Percentiles rank a stretch among this genome's conserved stretches.
phyloP scores from a whole-genome alignment of 2,329 filamentous ascomycete genomes.

The Penicillium sp. region DNA sequence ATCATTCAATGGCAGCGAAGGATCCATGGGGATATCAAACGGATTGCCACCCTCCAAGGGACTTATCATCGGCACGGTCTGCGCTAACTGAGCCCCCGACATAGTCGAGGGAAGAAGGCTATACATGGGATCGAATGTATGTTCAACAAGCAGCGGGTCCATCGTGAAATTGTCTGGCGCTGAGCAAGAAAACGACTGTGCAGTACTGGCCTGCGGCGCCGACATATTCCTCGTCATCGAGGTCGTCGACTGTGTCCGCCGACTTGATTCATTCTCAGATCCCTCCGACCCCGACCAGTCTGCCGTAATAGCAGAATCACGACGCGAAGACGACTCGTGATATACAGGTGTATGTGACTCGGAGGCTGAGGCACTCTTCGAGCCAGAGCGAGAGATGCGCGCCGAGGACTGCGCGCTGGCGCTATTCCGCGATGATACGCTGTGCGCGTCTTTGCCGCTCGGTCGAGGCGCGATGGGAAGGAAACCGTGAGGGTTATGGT shows the following conservation, averaged over 20 bases:
- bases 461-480: slow-evolving; percentile 29
- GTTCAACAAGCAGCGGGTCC: slow-evolving; percentile 13
- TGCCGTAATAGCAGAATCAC: slow-evolving; percentile 9
- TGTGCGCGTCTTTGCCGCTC: not conserved
- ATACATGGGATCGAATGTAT: slow-evolving; percentile 24
- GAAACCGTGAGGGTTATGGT: slow-evolving; percentile 25
- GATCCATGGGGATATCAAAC: slow-evolving; percentile 28
- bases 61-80: slow-evolving; percentile 19
- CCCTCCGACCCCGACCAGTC: slow-evolving; percentile 26
- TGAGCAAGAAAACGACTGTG: slow-evolving; percentile 9
- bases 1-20: slow-evolving; percentile 18
- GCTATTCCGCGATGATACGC: not conserved
- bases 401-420: slow-evolving; percentile 7
- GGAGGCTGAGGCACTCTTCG: slow-evolving; percentile 16
- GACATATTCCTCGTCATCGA: not conserved
- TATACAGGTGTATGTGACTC: slow-evolving; percentile 8
- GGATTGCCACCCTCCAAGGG: slow-evolving; percentile 22
- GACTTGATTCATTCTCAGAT: slow-evolving; percentile 12
- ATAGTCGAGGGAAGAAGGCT: slow-evolving; percentile 15
- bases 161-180: slow-evolving; percentile 12
- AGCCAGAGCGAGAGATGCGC: slow-evolving; percentile 20
- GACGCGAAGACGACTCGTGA: slow-evolving; percentile 2
- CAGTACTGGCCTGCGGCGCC: not conserved
- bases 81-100: slow-evolving; percentile 8
- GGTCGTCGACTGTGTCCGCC: not conserved